These are phyloP conservation scores for Galerina sulciceps DNA, from an alignment of 768 basidiomycete species.

Conservation along the genomic window DNA sequence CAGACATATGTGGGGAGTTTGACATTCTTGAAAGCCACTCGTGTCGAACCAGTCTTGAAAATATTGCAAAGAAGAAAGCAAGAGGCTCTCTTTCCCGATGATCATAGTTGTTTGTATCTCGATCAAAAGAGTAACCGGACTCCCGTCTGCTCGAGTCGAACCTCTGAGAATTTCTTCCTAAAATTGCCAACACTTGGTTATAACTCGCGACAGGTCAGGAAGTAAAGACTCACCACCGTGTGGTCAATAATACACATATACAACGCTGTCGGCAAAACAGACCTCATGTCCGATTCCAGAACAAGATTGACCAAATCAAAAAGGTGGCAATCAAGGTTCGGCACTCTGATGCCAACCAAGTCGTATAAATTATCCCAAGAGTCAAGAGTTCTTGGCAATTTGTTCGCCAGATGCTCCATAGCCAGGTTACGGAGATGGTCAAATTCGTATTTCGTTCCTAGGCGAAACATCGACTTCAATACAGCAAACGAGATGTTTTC, in stretches of 20 bases:
- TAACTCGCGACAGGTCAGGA: too few species aligned
- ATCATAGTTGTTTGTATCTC: neutral
- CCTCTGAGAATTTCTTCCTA: neutral
- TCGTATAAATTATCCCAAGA: neutral
- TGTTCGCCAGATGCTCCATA: neutral
- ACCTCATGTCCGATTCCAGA: neutral
- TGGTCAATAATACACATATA: neutral
- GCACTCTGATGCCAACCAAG: too few species aligned
- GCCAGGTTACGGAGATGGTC: neutral
- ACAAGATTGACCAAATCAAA: neutral
- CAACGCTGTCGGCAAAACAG: neutral
- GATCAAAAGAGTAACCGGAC: neutral
- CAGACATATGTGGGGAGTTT: neutral
- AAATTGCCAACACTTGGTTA: too few species aligned
- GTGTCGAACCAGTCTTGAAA: neutral
- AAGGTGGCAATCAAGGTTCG: neutral
- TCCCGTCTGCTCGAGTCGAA: neutral
- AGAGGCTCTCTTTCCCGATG: neutral
- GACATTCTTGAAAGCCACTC: neutral
- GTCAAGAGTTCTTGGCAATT: neutral
- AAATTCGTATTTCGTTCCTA: constrained; percentile 3
- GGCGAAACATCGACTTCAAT: constrained; percentile 3
- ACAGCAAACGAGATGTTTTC: neutral
- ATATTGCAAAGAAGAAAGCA: too few species aligned
- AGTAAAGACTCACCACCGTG: neutral